Base-by-base conservation (phyloP, 208 protist species). In the Balamuthia mandrillaris region DNA sequence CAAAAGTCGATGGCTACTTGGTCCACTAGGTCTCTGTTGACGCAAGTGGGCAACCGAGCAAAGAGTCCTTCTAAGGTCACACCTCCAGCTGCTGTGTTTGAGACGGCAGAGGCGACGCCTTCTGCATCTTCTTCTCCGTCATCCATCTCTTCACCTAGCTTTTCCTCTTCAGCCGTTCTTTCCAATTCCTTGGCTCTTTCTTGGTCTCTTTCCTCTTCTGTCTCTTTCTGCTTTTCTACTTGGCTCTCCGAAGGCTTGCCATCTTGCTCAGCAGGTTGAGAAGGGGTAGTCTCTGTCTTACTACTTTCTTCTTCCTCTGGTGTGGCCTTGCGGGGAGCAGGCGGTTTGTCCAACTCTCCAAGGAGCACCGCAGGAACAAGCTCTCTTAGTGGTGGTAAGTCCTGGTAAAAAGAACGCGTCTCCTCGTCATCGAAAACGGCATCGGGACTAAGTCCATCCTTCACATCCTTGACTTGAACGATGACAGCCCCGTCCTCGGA, bases 391-490 rank as follows among this genome's bases (percentile, higher is more conserved):
- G 84, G 65, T 16, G 78, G 87, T 2, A 90, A 63, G 60, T 83
- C 79, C 51, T 90, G 87, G 44, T 90, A 90, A 45, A 90, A 90
- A 21, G 87, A 35, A 14, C 87, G 72, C 51, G 61, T 74, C 14
- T 89, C 87, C 21, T 88, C 82, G 42, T 90, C 87, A 49, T 90
- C 81, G 54, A 60, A 90, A 9, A 90, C 49, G 39, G 87, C 81
- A 45, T 75, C 74, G 12, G 51, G 42, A 7, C 7, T 21, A 24
- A 7, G n/a, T 24, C 58, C n/a, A 12, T 1, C 29, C n/a, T 16
- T n/a, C 60, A n/a, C n/a, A 21, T 29, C 60, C 1, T 33, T 45
- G 18, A 70, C 29, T 6, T 1, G 21, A 58, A 60, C 52, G 16
- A 16, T 60, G 52, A 4, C 24, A 60, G 24, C 24, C 52, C 24